phyloP scores from a whole-genome alignment of 352 stramenopile species.

The Globisporangium ultimum region DNA sequence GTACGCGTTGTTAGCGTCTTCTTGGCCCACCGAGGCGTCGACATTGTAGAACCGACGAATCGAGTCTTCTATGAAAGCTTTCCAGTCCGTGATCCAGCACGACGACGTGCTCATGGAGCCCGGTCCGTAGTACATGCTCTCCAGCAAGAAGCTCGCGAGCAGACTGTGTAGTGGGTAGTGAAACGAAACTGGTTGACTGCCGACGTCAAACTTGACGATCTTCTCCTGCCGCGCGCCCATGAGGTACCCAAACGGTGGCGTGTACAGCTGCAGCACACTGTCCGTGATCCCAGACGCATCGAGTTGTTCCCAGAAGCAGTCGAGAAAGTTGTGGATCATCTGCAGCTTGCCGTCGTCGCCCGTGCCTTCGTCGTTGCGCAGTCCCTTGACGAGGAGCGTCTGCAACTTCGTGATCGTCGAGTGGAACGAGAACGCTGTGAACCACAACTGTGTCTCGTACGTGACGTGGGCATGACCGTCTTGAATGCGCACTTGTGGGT shows the following conservation, averaged over 20 bases:
- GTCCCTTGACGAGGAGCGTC: conserved; percentile 54
- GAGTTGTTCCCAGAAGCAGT: conserved; percentile 75
- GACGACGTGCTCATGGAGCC: conserved; percentile 12
- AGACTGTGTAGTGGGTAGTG: conserved; percentile 89
- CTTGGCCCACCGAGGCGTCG: conserved; percentile 24
- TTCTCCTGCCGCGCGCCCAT: conserved; percentile 41
- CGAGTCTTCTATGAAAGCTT: conserved; percentile 41
- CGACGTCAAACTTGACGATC: conserved; percentile 80
- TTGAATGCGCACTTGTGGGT: conserved; percentile 72
- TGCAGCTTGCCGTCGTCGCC: conserved; percentile 29
- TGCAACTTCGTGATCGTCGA: conserved; percentile 64
- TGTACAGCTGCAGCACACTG: conserved; percentile 45
- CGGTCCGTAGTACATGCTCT: conserved; percentile 65
- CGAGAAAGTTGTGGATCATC: conserved; percentile 73
- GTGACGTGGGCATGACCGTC: conserved; percentile 89
- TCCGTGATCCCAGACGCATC: conserved; percentile 39
- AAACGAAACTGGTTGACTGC: conserved; percentile 78
- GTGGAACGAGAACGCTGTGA: conserved; percentile 92
- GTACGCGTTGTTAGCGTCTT: conserved; percentile 6
- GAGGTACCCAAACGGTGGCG: conserved; percentile 56
- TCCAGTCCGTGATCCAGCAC: conserved; percentile 53
- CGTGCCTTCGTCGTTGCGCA: conserved; percentile 51
- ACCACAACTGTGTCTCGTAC: conserved; percentile 93
- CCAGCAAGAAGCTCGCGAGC: conserved; percentile 75
- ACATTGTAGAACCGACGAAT: conserved; percentile 27